Evolutionary conservation across 2,329 filamentous ascomycete genomes (phyloP).

Genomic region (Cercospora berteroae): DNA sequence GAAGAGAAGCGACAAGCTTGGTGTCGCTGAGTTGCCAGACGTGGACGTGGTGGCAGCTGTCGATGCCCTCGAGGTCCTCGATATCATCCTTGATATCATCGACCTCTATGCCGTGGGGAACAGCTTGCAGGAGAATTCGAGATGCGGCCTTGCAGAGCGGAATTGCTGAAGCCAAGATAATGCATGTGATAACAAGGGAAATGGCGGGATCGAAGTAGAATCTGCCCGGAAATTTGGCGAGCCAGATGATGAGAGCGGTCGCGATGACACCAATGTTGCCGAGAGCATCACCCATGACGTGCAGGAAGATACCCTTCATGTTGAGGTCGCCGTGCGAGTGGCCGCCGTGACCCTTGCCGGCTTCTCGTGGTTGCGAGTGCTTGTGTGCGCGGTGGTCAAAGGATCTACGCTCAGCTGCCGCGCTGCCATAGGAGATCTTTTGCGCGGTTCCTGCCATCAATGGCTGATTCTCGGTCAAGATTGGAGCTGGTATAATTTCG

Average conservation of each 20-base stretch:
- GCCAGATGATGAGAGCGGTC: conserved; percentile 86
- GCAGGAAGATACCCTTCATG: conserved; percentile 75
- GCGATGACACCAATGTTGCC: conserved; percentile 84
- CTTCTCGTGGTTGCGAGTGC: conserved; percentile 72
- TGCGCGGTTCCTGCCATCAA: conserved; percentile 36
- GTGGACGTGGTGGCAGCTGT: conserved; percentile 92
- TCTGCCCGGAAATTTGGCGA: conserved; percentile 75
- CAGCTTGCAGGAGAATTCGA: conserved; percentile 90
- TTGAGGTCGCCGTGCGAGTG: conserved; percentile 88
- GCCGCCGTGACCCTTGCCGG: conserved; percentile 54
- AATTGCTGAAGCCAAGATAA: conserved; percentile 69
- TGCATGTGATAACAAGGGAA: conserved; percentile 86
- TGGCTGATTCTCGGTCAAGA: conserved; percentile 15
- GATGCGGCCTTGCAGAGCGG: conserved; percentile 76
- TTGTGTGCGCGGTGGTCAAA: conserved; percentile 60
- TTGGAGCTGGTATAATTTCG: conserved; percentile 22
- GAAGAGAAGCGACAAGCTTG: conserved; percentile 88
- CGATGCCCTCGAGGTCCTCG: conserved; percentile 74
- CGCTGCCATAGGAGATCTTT: conserved; percentile 32
- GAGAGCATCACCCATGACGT: conserved; percentile 75
- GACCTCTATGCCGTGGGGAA: conserved; percentile 81
- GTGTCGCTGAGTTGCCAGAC: conserved; percentile 97
- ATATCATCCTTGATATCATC: conserved; percentile 93
- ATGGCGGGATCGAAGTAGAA: conserved; percentile 89
- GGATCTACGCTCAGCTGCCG: conserved; percentile 31